Conservation (phyloP, 352 stramenopile genomes). For the Salisapilia sapeloensis region DNA sequence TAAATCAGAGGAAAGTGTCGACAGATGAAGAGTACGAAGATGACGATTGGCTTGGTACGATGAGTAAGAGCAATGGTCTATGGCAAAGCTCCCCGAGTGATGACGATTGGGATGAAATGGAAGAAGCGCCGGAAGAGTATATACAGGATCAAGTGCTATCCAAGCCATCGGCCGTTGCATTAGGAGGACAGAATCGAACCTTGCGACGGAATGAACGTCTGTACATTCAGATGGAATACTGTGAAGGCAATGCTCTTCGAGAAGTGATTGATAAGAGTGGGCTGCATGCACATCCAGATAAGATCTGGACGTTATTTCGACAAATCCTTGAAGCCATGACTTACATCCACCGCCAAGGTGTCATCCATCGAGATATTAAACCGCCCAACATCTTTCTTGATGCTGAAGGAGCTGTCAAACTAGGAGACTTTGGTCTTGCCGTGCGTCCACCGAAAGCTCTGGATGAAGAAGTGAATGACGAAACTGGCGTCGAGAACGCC, state of each 20-base stretch:
- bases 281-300: constrained; percentile 66
- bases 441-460: constrained; percentile 44
- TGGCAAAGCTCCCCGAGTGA: constrained; percentile 31
- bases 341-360: constrained; percentile 88
- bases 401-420: constrained; percentile 80
- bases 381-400: constrained; percentile 92
- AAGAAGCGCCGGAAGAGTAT: constrained; percentile 24
- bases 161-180: not conserved
- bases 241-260: constrained; percentile 82
- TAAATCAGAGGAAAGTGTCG: constrained; percentile 4
- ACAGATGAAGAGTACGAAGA: constrained; percentile 37
- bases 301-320: constrained; percentile 89
- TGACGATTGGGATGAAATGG: constrained; percentile 41
- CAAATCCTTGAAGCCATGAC: constrained; percentile 90
- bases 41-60: constrained; percentile 65
- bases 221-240: constrained; percentile 95
- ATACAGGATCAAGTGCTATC: constrained; percentile 5
- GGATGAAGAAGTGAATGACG: constrained; percentile 24
- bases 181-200: constrained; percentile 5
- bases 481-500: constrained; percentile 2
- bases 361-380: constrained; percentile 89
- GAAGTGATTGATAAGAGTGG: constrained; percentile 88
- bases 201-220: constrained; percentile 49
- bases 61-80: constrained; percentile 40
- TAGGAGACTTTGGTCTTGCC: constrained; percentile 92